Conservation (phyloP, 352 stramenopile species). For the Globisporangium cystogenes region DNA sequence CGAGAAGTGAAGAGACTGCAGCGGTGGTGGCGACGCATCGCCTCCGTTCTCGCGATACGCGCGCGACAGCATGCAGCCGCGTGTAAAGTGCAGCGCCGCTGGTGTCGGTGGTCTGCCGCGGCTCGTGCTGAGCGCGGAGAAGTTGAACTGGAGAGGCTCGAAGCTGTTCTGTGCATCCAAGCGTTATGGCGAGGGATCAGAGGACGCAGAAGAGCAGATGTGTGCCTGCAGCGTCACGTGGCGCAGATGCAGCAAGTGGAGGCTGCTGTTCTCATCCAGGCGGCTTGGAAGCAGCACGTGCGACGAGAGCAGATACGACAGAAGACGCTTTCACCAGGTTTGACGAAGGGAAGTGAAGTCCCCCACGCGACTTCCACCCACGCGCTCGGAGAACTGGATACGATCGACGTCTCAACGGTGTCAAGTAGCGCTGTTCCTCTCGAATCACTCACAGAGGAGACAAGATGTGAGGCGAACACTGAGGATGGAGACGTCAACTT, state of each 20-base stretch:
- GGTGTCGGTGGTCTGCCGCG: background rate
- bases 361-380: background rate
- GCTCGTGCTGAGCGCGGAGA: background rate
- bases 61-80: constrained; percentile 1
- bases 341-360: background rate
- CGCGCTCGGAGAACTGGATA: too few species aligned
- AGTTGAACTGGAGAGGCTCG: constrained; percentile 5
- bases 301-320: background rate
- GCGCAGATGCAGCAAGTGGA: background rate
- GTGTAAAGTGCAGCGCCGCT: background rate
- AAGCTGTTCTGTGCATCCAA: constrained; percentile 45
- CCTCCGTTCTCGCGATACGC: background rate
- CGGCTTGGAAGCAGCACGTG: background rate
- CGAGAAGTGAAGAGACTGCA: constrained; percentile 19
- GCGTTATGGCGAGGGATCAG: constrained; percentile 22
- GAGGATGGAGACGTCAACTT: too few species aligned
- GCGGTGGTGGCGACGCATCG: constrained; percentile 36
- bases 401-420: too few species aligned
- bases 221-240: background rate
- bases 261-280: background rate
- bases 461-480: too few species aligned
- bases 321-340: background rate
- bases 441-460: too few species aligned
- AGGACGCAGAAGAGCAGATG: background rate
- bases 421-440: too few species aligned